Evolutionary conservation across 306 rosid species (phyloP), one percentile per base, ranked within the genome.

Genomic region (Medicago truncatula): DNA sequence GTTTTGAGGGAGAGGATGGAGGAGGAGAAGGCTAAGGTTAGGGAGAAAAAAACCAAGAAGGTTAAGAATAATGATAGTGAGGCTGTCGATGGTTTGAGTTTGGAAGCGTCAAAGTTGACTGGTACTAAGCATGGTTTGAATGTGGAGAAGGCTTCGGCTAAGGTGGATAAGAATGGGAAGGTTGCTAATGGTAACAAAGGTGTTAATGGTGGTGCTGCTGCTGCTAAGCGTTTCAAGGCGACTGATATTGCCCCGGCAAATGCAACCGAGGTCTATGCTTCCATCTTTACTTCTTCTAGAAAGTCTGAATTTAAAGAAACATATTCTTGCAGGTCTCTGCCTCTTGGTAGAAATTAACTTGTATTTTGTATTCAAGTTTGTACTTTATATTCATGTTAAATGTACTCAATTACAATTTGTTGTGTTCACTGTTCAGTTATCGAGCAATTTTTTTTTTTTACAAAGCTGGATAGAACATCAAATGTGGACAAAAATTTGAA

Each of bases 231-330:
- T 28, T 28, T 28, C 4, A 28, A 28, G 87, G 99, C 92, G 0
- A 53, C 67, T 63, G 97, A 84, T 78, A 47, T 80, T 58, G 93
- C 87, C 7, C 97, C 98, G 0, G 64, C 91, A 3, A 83, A 95
- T 80, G 97, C 99, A 40, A 92, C 84, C 75, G 90, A 84, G 68
- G 97, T 92, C 6, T 95, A 92, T 82, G 97, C 97, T 2, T 95
- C 97, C 3, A 87, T 92, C 43, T 95, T 95, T 80, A 95, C 97
- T 66, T 95, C 99, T 0, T 90, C 97, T 0, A 95, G 17, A 86
- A 92, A 90, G 71, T 84, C 91, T 4, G 90, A 89, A 6, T 87
- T 95, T 73, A 95, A 88, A 85, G 97, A 92, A 70, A 92, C 96
- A 0, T 95, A 1, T 73, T 15, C 31, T 9, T 95, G 99, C 69